These are phyloP conservation scores for Primulina huaijiensis DNA, from an alignment of 257 asterid genomes.

Conservation along the genomic window DNA sequence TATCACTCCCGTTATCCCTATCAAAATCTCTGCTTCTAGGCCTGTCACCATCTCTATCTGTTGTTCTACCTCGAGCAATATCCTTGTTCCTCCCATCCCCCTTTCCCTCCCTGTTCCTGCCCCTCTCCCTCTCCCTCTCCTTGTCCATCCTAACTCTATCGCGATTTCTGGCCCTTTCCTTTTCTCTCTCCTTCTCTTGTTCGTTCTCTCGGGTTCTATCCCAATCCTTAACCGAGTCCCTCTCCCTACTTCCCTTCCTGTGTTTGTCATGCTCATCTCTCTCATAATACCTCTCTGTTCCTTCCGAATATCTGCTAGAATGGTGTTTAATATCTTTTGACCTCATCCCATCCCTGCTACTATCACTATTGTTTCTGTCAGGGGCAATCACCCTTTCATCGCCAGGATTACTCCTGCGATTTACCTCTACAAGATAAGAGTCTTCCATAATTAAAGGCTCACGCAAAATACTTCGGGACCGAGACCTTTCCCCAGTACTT, in stretches of 20 bases:
- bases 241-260: slow-evolving; percentile 60
- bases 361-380: slow-evolving; percentile 33
- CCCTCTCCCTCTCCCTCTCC: slow-evolving; percentile 29
- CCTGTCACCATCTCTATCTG: slow-evolving; percentile 38
- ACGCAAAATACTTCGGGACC: slow-evolving; percentile 50
- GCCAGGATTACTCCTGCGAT: slow-evolving; percentile 41
- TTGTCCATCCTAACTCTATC: slow-evolving; percentile 36
- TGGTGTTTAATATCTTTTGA: slow-evolving; percentile 56
- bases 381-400: slow-evolving; percentile 42
- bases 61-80: slow-evolving; percentile 42
- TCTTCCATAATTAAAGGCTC: slow-evolving; percentile 49
- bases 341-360: slow-evolving; percentile 46
- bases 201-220: slow-evolving; percentile 40
- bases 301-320: slow-evolving; percentile 48
- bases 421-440: slow-evolving; percentile 34
- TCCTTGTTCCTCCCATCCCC: slow-evolving; percentile 38
- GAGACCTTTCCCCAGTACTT: slow-evolving; percentile 56
- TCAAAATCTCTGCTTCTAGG: slow-evolving; percentile 43
- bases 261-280: slow-evolving; percentile 44
- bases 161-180: slow-evolving; percentile 30
- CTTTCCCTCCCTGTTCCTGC: slow-evolving; percentile 24
- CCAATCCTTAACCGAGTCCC: slow-evolving; percentile 34
- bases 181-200: slow-evolving; percentile 30
- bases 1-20: slow-evolving; percentile 41
- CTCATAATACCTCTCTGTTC: slow-evolving; percentile 40